A percentile compares a stretch with the other conserved stretches of the same genome.
Evolutionary conservation across 2,329 filamentous ascomycete species (phyloP).

Genomic region (Cryphonectria radicalis): DNA sequence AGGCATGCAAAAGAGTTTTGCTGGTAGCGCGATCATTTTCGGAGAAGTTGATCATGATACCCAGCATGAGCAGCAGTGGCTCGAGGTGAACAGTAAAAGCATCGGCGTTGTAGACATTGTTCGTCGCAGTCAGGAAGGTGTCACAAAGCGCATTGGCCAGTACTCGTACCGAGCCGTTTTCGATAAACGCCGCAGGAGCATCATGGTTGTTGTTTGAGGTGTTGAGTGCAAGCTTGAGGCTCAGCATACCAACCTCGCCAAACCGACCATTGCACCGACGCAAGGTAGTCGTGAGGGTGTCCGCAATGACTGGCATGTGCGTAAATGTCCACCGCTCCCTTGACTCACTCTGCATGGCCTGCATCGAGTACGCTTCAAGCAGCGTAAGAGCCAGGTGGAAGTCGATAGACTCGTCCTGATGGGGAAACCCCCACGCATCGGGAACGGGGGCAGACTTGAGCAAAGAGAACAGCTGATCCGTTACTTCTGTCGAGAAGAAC

Average conservation of each 20-base stretch:
- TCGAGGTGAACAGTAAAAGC: slow-evolving; percentile 62
- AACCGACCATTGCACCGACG: slow-evolving; percentile 41
- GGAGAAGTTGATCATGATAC: slow-evolving; percentile 84
- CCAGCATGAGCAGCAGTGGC: slow-evolving; percentile 75
- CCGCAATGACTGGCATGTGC: slow-evolving; percentile 57
- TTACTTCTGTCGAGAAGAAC: slow-evolving; percentile 54
- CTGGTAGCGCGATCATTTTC: slow-evolving; percentile 74
- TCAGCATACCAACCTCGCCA: slow-evolving; percentile 49
- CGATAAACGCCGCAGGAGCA: slow-evolving; percentile 71
- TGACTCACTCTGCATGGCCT: slow-evolving; percentile 49
- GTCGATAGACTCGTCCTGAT: slow-evolving; percentile 42
- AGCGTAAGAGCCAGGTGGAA: slow-evolving; percentile 51
- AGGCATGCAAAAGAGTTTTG: slow-evolving; percentile 48
- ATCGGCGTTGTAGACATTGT: slow-evolving; percentile 52
- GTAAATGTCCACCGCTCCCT: slow-evolving; percentile 50
- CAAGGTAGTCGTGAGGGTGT: slow-evolving; percentile 49
- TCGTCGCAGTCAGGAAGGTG: slow-evolving; percentile 53
- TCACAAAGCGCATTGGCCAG: slow-evolving; percentile 56
- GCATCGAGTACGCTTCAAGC: slow-evolving; percentile 58
- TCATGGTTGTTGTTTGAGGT: slow-evolving; percentile 79
- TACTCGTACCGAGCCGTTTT: slow-evolving; percentile 56
- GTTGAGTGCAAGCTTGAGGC: slow-evolving; percentile 78
- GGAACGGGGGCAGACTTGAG: slow-evolving; percentile 42
- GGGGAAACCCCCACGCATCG: slow-evolving; percentile 43
- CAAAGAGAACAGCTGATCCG: slow-evolving; percentile 53